These are phyloP conservation scores for Ophiostoma quercus DNA, from an alignment of 2,329 filamentous ascomycete genomes.

Conservation along the genomic window DNA sequence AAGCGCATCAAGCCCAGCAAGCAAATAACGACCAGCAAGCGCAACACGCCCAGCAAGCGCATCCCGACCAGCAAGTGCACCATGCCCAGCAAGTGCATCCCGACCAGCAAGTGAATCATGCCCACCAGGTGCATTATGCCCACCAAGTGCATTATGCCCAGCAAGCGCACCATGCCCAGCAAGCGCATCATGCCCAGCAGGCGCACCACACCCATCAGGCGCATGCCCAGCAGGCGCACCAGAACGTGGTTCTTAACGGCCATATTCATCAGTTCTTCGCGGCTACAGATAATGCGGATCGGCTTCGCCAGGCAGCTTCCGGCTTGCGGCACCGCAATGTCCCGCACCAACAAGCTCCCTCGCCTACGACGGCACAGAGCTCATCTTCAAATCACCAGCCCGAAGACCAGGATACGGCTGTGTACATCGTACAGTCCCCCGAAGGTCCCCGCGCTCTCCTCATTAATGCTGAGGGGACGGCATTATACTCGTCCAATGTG, in stretches of 20 bases:
- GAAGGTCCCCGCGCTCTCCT: conserved; percentile 55
- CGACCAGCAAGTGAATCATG: too few relatives aligned
- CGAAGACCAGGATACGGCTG: conserved; percentile 29
- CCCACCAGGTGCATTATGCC: neutral
- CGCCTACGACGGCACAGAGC: neutral
- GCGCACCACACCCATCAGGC: too few relatives aligned
- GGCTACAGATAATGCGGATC: neutral
- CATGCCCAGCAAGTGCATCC: neutral
- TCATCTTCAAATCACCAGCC: neutral
- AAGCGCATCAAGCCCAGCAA: too few relatives aligned
- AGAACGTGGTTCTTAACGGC: neutral
- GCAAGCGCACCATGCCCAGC: too few relatives aligned
- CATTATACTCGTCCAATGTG: conserved; percentile 40
- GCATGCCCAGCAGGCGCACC: neutral
- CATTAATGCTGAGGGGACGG: conserved; percentile 47
- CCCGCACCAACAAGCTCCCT: neutral
- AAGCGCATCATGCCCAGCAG: too few relatives aligned
- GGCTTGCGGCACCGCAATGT: conserved; percentile 3
- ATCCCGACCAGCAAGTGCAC: too few relatives aligned
- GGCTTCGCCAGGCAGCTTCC: neutral
- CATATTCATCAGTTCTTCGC: neutral
- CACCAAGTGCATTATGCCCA: too few relatives aligned
- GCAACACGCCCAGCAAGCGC: too few relatives aligned
- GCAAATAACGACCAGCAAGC: too few relatives aligned
- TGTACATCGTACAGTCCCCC: conserved; percentile 58